These are phyloP conservation scores for Trichoderma sp. DNA, from an alignment of 2,329 filamentous ascomycete genomes.

Conservation along the genomic window DNA sequence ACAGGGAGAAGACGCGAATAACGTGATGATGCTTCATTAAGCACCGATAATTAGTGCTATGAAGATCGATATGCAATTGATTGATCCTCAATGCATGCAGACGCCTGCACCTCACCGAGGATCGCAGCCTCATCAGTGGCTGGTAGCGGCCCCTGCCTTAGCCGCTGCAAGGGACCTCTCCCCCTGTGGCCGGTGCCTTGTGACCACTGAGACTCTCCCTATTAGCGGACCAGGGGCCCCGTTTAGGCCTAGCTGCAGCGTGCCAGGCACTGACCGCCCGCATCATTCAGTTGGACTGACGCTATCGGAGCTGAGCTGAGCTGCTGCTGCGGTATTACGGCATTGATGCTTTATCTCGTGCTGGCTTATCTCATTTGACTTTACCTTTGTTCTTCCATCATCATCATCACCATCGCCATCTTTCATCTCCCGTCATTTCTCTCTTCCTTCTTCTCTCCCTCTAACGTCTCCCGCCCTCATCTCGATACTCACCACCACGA, in stretches of 20 bases:
- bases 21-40: neutral
- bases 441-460: neutral
- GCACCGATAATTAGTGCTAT: neutral
- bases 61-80: neutral
- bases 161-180: slow-evolving; percentile 14
- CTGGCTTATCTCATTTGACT: slow-evolving; percentile 6
- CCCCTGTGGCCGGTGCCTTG: slow-evolving; percentile 9
- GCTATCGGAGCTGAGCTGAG: slow-evolving; percentile 1
- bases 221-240: slow-evolving; percentile 1
- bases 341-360: neutral
- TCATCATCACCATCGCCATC: neutral
- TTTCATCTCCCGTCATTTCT: neutral
- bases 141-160: slow-evolving; percentile 22
- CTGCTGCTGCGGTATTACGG: neutral
- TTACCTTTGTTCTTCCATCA: slow-evolving; percentile 1
- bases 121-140: neutral
- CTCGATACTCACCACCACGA: slow-evolving; percentile 2
- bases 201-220: slow-evolving; percentile 12
- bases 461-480: neutral
- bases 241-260: neutral
- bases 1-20: neutral
- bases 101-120: neutral
- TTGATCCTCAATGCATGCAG: neutral
- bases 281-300: neutral
- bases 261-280: slow-evolving; percentile 12